These are phyloP conservation scores for Fusarium sp. DNA, from an alignment of 2,329 filamentous ascomycete species.

Conservation along the genomic window DNA sequence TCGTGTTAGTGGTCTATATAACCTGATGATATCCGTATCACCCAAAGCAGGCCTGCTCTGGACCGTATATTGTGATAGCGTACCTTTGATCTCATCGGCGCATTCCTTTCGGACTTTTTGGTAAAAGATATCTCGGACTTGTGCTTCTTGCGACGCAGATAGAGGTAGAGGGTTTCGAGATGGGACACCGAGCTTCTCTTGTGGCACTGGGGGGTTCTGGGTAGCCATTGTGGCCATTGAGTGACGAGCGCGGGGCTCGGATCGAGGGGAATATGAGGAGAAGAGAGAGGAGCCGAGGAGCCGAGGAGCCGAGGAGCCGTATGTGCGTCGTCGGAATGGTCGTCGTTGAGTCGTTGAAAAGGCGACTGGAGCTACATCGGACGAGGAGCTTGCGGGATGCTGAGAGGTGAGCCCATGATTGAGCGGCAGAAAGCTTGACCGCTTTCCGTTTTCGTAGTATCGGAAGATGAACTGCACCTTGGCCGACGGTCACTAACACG, in stretches of 20 bases:
- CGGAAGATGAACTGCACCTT: slow-evolving; percentile 5
- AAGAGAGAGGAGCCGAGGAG: background rate
- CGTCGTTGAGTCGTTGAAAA: slow-evolving; percentile 7
- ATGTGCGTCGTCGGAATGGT: background rate
- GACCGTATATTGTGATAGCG: slow-evolving; percentile 8
- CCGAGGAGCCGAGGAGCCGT: background rate
- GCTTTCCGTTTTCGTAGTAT: slow-evolving; percentile 29
- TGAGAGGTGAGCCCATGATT: slow-evolving; percentile 43
- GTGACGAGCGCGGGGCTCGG: slow-evolving; percentile 19
- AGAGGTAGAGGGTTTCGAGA: slow-evolving; percentile 85
- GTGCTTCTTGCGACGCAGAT: slow-evolving; percentile 81
- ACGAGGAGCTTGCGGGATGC: slow-evolving; percentile 42
- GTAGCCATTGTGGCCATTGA: slow-evolving; percentile 51
- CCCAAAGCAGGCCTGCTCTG: background rate
- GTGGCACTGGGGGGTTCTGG: slow-evolving; percentile 50
- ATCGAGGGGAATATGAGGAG: background rate
- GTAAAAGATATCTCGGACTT: slow-evolving; percentile 84
- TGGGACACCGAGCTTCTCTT: slow-evolving; percentile 59
- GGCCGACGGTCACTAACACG: background rate
- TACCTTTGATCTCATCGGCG: slow-evolving; percentile 81
- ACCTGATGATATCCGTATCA: slow-evolving; percentile 5
- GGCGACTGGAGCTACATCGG: slow-evolving; percentile 32
- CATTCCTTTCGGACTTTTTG: slow-evolving; percentile 81
- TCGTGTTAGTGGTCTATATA: background rate
- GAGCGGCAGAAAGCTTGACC: slow-evolving; percentile 39